A percentile compares a stretch with the other conserved stretches of the same genome.
Evolutionary conservation across 2,329 filamentous ascomycete species (phyloP).

Genomic region (Monosporascus sp.): DNA sequence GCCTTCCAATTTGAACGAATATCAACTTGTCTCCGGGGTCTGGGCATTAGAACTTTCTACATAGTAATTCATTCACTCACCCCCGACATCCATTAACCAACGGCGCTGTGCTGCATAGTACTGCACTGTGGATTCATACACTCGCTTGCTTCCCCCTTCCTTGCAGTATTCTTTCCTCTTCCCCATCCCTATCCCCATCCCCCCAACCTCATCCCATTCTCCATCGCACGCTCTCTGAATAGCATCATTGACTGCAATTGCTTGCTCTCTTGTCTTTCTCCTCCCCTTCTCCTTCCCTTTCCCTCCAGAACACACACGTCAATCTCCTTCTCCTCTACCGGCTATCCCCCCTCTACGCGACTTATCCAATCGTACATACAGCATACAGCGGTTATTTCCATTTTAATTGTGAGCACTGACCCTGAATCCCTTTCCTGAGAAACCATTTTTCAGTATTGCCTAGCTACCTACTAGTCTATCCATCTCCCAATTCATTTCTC

Average conservation of each 20-base stretch:
- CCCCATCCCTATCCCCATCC: not conserved
- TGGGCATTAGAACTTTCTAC: not conserved
- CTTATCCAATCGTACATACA: not conserved
- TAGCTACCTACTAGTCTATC: not conserved
- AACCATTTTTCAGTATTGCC: not conserved
- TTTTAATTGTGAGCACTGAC: not conserved
- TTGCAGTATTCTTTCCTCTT: not conserved
- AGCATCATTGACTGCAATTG: conserved; percentile 1
- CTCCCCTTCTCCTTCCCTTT: not conserved
- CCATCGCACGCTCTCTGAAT: not conserved
- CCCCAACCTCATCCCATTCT: not conserved
- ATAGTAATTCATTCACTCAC: not conserved
- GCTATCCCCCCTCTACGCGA: not conserved
- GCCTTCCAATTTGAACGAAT: not conserved
- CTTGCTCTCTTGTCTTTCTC: not conserved
- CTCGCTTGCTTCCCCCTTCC: not conserved
- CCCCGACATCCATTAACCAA: not conserved
- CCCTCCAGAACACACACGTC: not conserved
- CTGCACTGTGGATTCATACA: not conserved
- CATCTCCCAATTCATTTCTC: not conserved
- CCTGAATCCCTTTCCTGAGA: too few species aligned
- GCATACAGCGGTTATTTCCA: not conserved
- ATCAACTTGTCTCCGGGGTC: not conserved
- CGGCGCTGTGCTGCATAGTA: not conserved
- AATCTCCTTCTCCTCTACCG: not conserved